phyloP scores from a whole-genome alignment of 352 stramenopile species.

The Phytophthora lateralis region DNA sequence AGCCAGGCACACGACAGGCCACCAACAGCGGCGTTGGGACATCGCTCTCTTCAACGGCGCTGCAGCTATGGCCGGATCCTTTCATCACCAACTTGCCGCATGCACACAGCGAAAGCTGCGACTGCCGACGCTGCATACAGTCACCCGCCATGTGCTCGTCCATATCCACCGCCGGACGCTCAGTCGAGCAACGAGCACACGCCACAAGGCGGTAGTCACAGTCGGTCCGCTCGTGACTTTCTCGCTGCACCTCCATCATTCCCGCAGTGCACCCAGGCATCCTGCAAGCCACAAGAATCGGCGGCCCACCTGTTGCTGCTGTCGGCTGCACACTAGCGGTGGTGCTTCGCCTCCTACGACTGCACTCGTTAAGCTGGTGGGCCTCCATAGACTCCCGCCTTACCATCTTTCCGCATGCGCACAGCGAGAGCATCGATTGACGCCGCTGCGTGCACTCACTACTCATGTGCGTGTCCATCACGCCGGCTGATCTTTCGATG shows the following conservation, averaged over 20 bases:
- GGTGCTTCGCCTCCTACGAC: slow-evolving; percentile 23
- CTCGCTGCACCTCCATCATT: slow-evolving; percentile 41
- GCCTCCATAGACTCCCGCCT: slow-evolving; percentile 52
- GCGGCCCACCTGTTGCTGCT: neutral
- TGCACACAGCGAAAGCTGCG: slow-evolving; percentile 17
- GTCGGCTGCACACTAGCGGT: neutral
- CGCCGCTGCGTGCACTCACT: slow-evolving; percentile 43
- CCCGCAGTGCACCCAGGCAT: slow-evolving; percentile 38
- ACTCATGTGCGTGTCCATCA: slow-evolving; percentile 52
- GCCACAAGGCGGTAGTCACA: slow-evolving; percentile 17
- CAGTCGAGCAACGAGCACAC: slow-evolving; percentile 16
- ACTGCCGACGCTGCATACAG: slow-evolving; percentile 28
- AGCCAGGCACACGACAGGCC: slow-evolving; percentile 27
- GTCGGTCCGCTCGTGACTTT: slow-evolving; percentile 34
- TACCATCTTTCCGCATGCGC: slow-evolving; percentile 68
- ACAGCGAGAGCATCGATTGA: slow-evolving; percentile 51
- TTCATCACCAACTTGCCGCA: slow-evolving; percentile 30
- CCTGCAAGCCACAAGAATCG: slow-evolving; percentile 40
- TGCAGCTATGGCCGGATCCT: slow-evolving; percentile 18
- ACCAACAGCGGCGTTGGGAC: slow-evolving; percentile 11
- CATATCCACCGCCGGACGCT: slow-evolving; percentile 35
- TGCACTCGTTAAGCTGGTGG: slow-evolving; percentile 58
- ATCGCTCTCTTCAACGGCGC: neutral
- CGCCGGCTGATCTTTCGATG: slow-evolving; percentile 36
- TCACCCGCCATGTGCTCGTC: slow-evolving; percentile 42